Evolutionary conservation across 495 filamentous ascomycete species (phyloP), one percentile per base, ranked within the genome.

Genomic region (Endocarpon pusillum): DNA sequence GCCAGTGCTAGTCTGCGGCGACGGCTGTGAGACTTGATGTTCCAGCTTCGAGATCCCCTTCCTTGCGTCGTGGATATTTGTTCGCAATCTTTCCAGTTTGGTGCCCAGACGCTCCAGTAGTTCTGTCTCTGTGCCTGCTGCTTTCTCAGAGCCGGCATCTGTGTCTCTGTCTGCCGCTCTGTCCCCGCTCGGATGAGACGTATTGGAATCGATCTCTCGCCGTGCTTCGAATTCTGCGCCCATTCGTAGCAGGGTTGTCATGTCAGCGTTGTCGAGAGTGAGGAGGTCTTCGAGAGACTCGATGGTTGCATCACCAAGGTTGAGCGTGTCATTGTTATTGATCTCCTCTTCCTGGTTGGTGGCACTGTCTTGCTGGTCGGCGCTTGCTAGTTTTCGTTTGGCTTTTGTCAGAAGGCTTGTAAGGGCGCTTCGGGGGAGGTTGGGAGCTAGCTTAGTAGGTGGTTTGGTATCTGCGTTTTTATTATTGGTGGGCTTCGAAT

Each of bases 11-110:
- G n/a, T n/a, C n/a, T n/a, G n/a, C n/a, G n/a, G n/a, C n/a, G n/a
- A n/a, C n/a, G n/a, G n/a, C 20, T 60, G 53, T 19, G 57, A 59
- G 20, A 81, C 55, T 35, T 70, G 62, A 21, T 66, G 55, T 53
- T 79, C 75, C n/a, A 83, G 55, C 11, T 66, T 59, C 41, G 71
- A 62, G 21, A 84, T 70, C 2, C 75, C 76, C 32, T 66, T 61
- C 39, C 73, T 75, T 15, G 79, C 69, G 16, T 73, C 69, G 1
- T 65, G 64, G 39, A 85, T 79, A 37, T 71, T 71, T 2, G 66
- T 56, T 21, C 64, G 58, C 15, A 78, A 63, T 2, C 67, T 72
- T 32, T 63, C 54, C 8, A 79, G 50, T 3, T 70, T 66, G 38
- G 65, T 59, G 35, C 64, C 67, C 58, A 84, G 63, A 32, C 67